Percentiles rank a stretch among this genome's conserved stretches.
Evolutionary conservation across 495 filamentous ascomycete genomes (phyloP).

Genomic region (Aspergillus panamensis): DNA sequence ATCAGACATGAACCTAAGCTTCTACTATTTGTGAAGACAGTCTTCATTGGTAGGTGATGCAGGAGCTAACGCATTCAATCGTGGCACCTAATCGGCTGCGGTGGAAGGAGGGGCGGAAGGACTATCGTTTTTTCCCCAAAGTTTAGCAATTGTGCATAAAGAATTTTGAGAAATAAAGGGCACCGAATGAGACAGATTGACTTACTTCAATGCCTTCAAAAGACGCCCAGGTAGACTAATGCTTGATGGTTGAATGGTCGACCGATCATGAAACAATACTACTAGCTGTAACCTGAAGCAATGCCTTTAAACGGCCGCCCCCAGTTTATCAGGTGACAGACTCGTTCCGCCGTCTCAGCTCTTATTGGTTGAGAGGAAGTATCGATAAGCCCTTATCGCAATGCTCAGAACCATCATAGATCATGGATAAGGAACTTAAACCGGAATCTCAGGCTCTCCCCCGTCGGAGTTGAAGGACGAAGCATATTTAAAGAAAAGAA

Average conservation of each 20-base stretch:
- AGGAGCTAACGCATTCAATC: conserved; percentile 7
- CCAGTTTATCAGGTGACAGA: conserved; percentile 19
- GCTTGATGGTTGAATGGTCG: neutral
- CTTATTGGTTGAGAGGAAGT: conserved; percentile 8
- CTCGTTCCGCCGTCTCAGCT: neutral
- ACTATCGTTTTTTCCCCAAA: conserved; percentile 1
- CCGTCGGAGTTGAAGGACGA: too few relatives aligned
- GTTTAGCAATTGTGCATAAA: conserved; percentile 23
- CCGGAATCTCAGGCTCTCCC: too few relatives aligned
- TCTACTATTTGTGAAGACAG: conserved; percentile 33
- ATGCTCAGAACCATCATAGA: neutral
- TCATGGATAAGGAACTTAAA: too few relatives aligned
- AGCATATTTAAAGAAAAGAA: too few relatives aligned
- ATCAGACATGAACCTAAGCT: conserved; percentile 40
- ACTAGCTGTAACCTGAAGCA: neutral
- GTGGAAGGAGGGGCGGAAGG: conserved; percentile 15
- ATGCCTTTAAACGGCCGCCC: neutral
- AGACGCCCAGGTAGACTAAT: neutral
- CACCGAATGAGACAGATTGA: neutral
- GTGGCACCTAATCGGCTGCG: conserved; percentile 2
- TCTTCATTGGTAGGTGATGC: conserved; percentile 42
- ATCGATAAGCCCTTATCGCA: conserved; percentile 16
- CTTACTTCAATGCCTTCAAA: neutral
- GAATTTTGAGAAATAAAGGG: neutral
- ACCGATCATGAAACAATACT: neutral